Percentiles rank a stretch among this genome's conserved stretches.
These are phyloP conservation scores for Magnusiomyces sp. DNA, from an alignment of 1,139 yeast genomes.

Conservation along the genomic window DNA sequence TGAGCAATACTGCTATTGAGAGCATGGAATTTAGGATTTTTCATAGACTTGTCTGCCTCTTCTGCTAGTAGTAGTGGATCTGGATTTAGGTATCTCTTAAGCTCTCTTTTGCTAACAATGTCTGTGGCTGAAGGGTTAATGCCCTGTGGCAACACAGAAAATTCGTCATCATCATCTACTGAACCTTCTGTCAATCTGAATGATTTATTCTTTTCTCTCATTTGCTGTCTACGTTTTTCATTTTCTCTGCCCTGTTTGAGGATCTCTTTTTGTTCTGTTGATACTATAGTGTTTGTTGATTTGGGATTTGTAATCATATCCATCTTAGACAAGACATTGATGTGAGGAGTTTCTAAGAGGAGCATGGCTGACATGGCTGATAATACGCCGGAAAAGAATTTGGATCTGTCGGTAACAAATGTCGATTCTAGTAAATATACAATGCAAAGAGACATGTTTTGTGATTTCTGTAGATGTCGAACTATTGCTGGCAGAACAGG, in stretches of 20 bases:
- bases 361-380: slow-evolving; percentile 99
- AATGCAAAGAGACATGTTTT: slow-evolving; percentile 85
- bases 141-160: too few species aligned
- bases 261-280: neutral
- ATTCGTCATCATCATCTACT: too few species aligned
- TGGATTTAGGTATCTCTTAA: slow-evolving; percentile 82
- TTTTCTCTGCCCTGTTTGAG: slow-evolving; percentile 2
- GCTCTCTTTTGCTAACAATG: slow-evolving; percentile 59
- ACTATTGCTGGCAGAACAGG: slow-evolving; percentile 88
- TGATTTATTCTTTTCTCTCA: neutral
- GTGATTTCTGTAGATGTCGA: slow-evolving; percentile 65
- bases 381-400: slow-evolving; percentile 90
- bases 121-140: slow-evolving; percentile 17
- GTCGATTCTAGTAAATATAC: slow-evolving; percentile 90
- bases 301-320: slow-evolving; percentile 51
- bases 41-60: slow-evolving; percentile 39
- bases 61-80: slow-evolving; percentile 70
- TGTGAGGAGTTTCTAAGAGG: slow-evolving; percentile 85
- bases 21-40: slow-evolving; percentile 65
- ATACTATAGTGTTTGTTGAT: neutral
- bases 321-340: slow-evolving; percentile 75
- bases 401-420: slow-evolving; percentile 78
- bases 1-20: slow-evolving; percentile 79
- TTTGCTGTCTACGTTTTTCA: neutral
- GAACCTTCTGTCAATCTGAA: too few species aligned